These are phyloP conservation scores for Talaromyces rugulosus DNA, from an alignment of 2,329 filamentous ascomycete genomes.

Conservation along the genomic window DNA sequence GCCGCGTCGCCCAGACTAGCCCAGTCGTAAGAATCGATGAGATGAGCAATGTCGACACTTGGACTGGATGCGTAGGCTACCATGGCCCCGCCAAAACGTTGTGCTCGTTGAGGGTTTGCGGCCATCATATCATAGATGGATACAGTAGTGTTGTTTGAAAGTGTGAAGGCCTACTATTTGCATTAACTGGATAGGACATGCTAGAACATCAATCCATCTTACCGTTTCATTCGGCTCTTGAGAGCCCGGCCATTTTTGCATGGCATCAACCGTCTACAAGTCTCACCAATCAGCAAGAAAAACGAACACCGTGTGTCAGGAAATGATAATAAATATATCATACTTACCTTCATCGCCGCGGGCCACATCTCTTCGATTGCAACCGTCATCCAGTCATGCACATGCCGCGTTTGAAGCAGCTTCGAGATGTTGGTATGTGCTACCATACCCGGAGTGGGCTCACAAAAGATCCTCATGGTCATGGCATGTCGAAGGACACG, in stretches of 20 bases:
- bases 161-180: background rate
- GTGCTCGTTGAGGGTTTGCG: background rate
- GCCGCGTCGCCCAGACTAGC: background rate
- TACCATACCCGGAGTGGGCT: background rate
- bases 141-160: background rate
- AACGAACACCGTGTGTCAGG: background rate
- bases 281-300: background rate
- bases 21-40: background rate
- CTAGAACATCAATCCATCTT: background rate
- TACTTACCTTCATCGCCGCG: background rate
- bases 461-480: background rate
- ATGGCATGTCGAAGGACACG: conserved; percentile 1
- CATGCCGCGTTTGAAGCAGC: background rate
- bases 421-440: conserved; percentile 1
- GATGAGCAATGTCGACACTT: background rate
- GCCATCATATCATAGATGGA: background rate
- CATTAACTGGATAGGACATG: background rate
- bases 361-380: background rate
- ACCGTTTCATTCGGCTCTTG: conserved; percentile 1
- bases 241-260: background rate
- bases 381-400: background rate
- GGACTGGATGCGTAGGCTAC: background rate
- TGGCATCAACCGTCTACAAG: background rate
- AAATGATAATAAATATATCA: background rate
- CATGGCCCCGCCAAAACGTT: background rate